Conservation (phyloP, 1,284 basidiomycete species). For the Trichosporon asahii region DNA sequence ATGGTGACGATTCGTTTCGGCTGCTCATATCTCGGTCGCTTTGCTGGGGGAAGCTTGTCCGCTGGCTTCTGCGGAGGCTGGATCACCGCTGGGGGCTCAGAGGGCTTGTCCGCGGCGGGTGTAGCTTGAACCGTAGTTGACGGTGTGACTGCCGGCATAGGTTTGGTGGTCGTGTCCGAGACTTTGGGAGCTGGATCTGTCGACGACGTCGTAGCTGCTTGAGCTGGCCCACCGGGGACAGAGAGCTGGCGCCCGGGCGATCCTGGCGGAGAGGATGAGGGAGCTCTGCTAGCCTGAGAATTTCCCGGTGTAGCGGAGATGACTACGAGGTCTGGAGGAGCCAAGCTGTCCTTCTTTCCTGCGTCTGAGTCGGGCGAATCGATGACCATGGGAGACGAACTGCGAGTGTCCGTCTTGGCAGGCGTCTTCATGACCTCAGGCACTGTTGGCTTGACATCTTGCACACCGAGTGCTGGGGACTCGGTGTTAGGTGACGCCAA, state of each 20-base stretch:
- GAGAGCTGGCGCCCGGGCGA: background rate
- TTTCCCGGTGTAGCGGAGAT: background rate
- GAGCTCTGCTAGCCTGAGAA: background rate
- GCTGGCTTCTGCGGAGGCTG: background rate
- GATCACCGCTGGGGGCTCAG: background rate
- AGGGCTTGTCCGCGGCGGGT: background rate
- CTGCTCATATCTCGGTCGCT: conserved; percentile 29
- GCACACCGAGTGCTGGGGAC: background rate
- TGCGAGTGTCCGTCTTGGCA: background rate
- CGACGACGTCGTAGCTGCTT: background rate
- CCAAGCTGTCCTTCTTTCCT: background rate
- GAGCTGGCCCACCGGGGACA: background rate
- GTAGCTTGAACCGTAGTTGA: background rate
- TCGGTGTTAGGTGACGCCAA: background rate
- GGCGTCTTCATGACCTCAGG: background rate
- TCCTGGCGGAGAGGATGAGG: background rate
- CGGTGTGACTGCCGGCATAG: background rate
- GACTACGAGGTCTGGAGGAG: background rate
- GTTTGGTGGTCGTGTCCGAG: background rate
- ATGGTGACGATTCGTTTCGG: conserved; percentile 25
- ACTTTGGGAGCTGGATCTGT: background rate
- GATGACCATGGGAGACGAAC: background rate
- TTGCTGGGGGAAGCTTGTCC: conserved; percentile 1
- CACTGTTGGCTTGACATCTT: background rate
- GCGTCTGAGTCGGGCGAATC: background rate